These are phyloP conservation scores for Penicillium glabrum DNA, from an alignment of 2,329 filamentous ascomycete genomes.

Conservation along the genomic window DNA sequence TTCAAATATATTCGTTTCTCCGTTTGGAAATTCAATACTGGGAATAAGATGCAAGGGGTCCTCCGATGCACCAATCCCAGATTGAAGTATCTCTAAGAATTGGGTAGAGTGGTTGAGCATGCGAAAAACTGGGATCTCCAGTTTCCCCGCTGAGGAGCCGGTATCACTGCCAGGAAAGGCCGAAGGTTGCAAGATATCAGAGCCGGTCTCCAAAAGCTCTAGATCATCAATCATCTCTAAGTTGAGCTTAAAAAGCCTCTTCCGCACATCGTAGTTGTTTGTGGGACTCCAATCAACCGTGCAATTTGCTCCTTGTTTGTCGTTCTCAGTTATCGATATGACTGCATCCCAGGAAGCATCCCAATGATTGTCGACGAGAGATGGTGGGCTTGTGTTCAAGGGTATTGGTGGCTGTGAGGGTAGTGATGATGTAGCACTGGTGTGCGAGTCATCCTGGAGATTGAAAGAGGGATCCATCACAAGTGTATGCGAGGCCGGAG, in stretches of 20 bases:
- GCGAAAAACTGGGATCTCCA: constrained; percentile 18
- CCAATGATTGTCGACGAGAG: not conserved
- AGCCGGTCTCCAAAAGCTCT: constrained; percentile 7
- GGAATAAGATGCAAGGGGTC: not conserved
- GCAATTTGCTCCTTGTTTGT: not conserved
- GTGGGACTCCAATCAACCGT: not conserved
- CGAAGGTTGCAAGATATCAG: not conserved
- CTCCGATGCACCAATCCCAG: not conserved
- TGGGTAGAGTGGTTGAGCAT: constrained; percentile 14
- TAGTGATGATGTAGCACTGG: not conserved
- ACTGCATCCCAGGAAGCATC: not conserved
- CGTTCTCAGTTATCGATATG: not conserved
- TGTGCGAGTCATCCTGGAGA: not conserved
- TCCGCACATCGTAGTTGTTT: not conserved
- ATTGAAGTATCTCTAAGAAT: constrained; percentile 14
- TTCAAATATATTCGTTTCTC: not conserved
- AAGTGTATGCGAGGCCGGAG: not conserved
- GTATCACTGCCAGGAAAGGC: not conserved
- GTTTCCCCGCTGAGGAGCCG: not conserved
- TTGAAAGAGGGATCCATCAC: not conserved
- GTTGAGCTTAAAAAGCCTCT: constrained; percentile 10
- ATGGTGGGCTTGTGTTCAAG: not conserved
- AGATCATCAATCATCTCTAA: constrained; percentile 16
- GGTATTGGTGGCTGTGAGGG: not conserved
- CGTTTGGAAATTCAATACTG: not conserved